Conservation (phyloP, 2,329 filamentous ascomycete genomes). For the Allantophomopsis cytisporea region DNA sequence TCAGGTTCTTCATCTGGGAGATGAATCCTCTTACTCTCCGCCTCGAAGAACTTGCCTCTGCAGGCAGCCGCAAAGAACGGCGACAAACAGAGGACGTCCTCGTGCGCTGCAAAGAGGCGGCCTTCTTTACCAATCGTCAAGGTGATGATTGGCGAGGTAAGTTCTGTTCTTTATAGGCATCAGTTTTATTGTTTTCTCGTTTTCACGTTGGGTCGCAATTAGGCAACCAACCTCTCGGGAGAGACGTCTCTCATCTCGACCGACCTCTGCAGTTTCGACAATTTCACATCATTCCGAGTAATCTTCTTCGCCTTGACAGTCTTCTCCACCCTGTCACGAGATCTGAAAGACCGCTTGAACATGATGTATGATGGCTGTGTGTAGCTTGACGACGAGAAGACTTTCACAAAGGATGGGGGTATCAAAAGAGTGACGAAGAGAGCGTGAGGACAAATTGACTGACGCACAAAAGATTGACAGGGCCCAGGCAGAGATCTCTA, state of each 20-base stretch:
- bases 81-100: conserved; percentile 78
- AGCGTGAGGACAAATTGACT: conserved; percentile 6
- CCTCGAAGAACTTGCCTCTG: conserved; percentile 59
- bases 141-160: conserved; percentile 65
- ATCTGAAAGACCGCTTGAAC: conserved; percentile 87
- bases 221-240: conserved; percentile 29
- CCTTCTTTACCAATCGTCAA: conserved; percentile 73
- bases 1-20: conserved; percentile 71
- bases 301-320: conserved; percentile 70
- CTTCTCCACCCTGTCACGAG: conserved; percentile 81
- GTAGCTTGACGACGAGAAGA: too few relatives aligned
- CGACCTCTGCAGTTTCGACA: conserved; percentile 76
- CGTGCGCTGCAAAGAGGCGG: conserved; percentile 87
- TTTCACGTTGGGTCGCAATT: background rate
- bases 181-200: conserved; percentile 3
- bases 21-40: conserved; percentile 65
- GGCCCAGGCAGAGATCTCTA: conserved; percentile 21
- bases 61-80: conserved; percentile 69
- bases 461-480: conserved; percentile 22
- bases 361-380: conserved; percentile 30
- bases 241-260: conserved; percentile 39
- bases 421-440: conserved; percentile 7
- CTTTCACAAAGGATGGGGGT: too few relatives aligned
- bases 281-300: conserved; percentile 65
- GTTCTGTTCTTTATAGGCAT: conserved; percentile 8